Evolutionary conservation across 192 early-diverging fungal genomes (phyloP), one percentile per base, ranked within the genome.

Genomic region (Dissophora globulifera): DNA sequence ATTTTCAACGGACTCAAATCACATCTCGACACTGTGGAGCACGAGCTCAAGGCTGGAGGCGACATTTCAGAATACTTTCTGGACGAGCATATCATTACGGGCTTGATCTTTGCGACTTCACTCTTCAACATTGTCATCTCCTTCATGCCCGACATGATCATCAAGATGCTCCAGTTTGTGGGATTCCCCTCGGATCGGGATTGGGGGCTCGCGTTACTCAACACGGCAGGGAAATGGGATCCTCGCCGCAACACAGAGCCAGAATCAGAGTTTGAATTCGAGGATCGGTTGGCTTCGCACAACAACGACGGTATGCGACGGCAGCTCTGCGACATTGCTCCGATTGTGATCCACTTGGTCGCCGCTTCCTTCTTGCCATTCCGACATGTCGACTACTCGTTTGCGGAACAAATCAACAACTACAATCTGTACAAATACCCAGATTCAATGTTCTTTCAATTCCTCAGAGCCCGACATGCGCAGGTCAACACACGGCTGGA

Each of bases 41-140:
- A 78, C 50, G 81, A 88, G 52, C 84, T 81, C 4, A 70, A 80
- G 46, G 68, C 69, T 5, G 81, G 81, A 7, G 85, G 82, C 53
- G 81, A 87, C 25, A 69, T 82, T 4, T 56, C 68, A 1, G 56
- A 60, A 23, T 84, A 90, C 35, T 69, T 69, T 7, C 35, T 96
- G 29, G 95, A 96, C 67, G 91, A 87, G 43, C 91, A 94, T 65
- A 86, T 95, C 66, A 87, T 90, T 30, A 89, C 89, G 31, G 94
- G 93, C 35, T 82, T 95, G 2, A 85, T 91, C 20, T 85, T 93
- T 57, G 91, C 89, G 22, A 79, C 93, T 19, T 92, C 91, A 5
- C 69, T 84, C 46, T 95, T 95, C 71, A 93, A 93, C 47, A 69
- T 95, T 17, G 81, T 87, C n/a, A 82, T 95, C n/a, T 91, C 89